phyloP scores from a whole-genome alignment of 768 basidiomycete genomes.

The Auriscalpium vulgare region DNA sequence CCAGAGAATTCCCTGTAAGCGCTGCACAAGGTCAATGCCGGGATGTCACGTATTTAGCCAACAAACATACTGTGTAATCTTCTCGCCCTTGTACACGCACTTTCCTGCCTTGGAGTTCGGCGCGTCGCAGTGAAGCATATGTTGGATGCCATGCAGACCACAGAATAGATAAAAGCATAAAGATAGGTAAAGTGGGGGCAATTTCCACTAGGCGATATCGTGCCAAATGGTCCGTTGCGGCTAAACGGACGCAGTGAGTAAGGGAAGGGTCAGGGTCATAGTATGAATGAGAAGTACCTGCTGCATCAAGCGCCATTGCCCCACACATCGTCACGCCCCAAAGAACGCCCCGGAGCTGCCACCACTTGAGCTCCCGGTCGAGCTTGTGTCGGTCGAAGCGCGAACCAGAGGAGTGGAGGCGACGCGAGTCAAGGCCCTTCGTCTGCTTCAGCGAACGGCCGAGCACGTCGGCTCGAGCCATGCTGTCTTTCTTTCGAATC shows the following conservation, averaged over 20 bases:
- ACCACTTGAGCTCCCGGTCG: slow-evolving; percentile 45
- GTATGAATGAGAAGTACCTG: slow-evolving; percentile 32
- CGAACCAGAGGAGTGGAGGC: slow-evolving; percentile 34
- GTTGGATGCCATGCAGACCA: slow-evolving; percentile 89
- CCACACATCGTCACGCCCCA: slow-evolving; percentile 46
- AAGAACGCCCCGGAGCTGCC: slow-evolving; percentile 62
- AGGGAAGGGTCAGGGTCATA: too few relatives aligned
- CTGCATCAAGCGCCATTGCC: slow-evolving; percentile 33
- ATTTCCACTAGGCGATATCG: background rate
- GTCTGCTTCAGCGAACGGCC: slow-evolving; percentile 62
- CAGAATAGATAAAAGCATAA: slow-evolving; percentile 51
- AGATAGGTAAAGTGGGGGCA: slow-evolving; percentile 34
- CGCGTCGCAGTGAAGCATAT: slow-evolving; percentile 50
- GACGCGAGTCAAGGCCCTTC: slow-evolving; percentile 53
- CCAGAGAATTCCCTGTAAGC: slow-evolving; percentile 56
- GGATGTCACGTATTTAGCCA: background rate
- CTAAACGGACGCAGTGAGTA: background rate
- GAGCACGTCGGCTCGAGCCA: slow-evolving; percentile 73
- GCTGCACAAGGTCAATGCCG: slow-evolving; percentile 29
- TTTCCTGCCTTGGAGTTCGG: slow-evolving; percentile 63
- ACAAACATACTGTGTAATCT: slow-evolving; percentile 47
- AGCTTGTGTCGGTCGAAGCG: slow-evolving; percentile 35
- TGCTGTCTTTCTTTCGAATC: slow-evolving; percentile 67
- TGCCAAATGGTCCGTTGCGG: slow-evolving; percentile 3
- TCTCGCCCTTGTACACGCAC: slow-evolving; percentile 59